Percentiles rank a stretch among this genome's conserved stretches.
phyloP scores from a whole-genome alignment of 352 stramenopile genomes.

The Phytophthora capsici region DNA sequence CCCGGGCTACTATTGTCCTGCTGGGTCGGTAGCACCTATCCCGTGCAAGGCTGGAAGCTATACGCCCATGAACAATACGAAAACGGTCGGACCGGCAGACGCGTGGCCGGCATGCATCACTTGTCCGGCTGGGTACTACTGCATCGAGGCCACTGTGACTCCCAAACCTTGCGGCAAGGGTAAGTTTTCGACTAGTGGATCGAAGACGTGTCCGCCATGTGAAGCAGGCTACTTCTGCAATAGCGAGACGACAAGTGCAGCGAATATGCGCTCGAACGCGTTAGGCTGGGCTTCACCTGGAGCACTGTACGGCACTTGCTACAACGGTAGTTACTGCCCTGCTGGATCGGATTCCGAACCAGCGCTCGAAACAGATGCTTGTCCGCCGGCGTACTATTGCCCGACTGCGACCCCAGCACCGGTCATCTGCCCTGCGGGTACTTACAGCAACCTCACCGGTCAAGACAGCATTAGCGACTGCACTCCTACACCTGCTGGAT shows the following conservation, averaged over 20 bases:
- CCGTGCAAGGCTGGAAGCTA: slow-evolving; percentile 82
- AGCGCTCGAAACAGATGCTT: slow-evolving; percentile 70
- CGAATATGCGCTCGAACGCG: slow-evolving; percentile 63
- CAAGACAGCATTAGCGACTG: slow-evolving; percentile 80
- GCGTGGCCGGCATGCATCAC: slow-evolving; percentile 68
- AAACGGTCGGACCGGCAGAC: slow-evolving; percentile 59
- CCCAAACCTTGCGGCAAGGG: slow-evolving; percentile 80
- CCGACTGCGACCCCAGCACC: slow-evolving; percentile 67
- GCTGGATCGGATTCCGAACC: slow-evolving; percentile 72
- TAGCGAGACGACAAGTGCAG: slow-evolving; percentile 67
- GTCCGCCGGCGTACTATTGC: slow-evolving; percentile 85
- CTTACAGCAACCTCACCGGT: slow-evolving; percentile 83
- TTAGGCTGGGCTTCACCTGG: slow-evolving; percentile 64
- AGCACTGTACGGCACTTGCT: slow-evolving; percentile 78
- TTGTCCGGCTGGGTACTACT: slow-evolving; percentile 88
- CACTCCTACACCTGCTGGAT: slow-evolving; percentile 72
- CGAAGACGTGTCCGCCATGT: slow-evolving; percentile 64
- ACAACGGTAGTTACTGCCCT: slow-evolving; percentile 90
- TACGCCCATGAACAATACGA: slow-evolving; percentile 73
- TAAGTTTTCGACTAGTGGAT: slow-evolving; percentile 56
- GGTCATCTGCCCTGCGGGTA: slow-evolving; percentile 84
- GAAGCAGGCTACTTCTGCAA: slow-evolving; percentile 85
- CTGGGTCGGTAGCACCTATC: slow-evolving; percentile 63
- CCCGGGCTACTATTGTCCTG: slow-evolving; percentile 76
- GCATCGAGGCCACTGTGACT: slow-evolving; percentile 59